Evolutionary conservation across 441 rosid species (phyloP), one percentile per base, ranked within the genome.

Genomic region (Breynia disticha): DNA sequence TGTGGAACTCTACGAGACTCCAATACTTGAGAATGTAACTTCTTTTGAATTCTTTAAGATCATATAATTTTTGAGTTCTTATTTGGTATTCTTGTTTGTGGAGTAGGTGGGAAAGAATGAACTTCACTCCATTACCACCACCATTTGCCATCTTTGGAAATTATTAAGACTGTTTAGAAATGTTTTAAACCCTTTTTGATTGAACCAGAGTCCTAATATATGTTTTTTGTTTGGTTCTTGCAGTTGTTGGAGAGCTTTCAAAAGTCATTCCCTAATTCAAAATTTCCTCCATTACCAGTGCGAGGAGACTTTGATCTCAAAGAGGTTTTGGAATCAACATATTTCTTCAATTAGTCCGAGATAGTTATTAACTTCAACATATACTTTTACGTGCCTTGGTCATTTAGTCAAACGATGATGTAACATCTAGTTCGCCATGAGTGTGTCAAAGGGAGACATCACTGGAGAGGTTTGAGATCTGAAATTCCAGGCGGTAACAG

Each of bases 251-350:
- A 83, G 74, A 64, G 78, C 76, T 89, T 93, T 68, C 82, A 83
- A 61, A 76, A 74, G 67, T 75, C 88, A 35, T 89, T 89, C 70
- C 96, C 93, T 19, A 49, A 66, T n/a, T 72, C 82, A 57, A 63
- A 61, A 11, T 93, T 93, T 79, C 99, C 99, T 19, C 88, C 97
- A 1, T 64, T 93, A 52, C 99, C 99, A 0, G 88, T 73, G 58
- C 77, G 95, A 56, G 97, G 97, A 46, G 95, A 86, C 72, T 93
- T 93, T 42, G 93, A 93, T 79, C 84, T 93, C 57, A 80, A 44
- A 61, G 90, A 84, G 54, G 97, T 93, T 54, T 55, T 89, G 54
- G 67, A 73, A 52, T 84, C 99, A 28, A 70, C 95, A 38, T 93
- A 89, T 72, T 93, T 93, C 82, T 93, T 93, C 81, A 93, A 89